These are phyloP conservation scores for Mortierella sp. DNA, from an alignment of 371 early-diverging fungal genomes.

Conservation along the genomic window DNA sequence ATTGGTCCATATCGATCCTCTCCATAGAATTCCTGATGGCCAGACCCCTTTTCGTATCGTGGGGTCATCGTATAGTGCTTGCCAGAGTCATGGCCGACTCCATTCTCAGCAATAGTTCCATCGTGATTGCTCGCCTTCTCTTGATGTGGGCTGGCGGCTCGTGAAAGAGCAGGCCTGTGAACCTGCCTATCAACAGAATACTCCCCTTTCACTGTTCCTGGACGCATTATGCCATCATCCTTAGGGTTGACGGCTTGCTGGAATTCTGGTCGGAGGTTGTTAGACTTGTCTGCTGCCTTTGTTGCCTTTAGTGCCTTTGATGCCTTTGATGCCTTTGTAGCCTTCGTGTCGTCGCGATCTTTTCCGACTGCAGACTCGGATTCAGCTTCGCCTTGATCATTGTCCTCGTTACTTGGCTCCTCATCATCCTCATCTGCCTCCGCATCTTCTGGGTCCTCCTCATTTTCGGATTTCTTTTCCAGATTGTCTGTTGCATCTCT, in stretches of 20 bases:
- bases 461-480: background rate
- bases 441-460: background rate
- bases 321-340: background rate
- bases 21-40: conserved; percentile 26
- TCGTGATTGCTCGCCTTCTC: conserved; percentile 15
- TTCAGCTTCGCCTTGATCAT: conserved; percentile 2
- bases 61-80: conserved; percentile 14
- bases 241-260: background rate
- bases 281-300: background rate
- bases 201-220: conserved; percentile 4
- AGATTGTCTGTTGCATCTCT: conserved; percentile 2
- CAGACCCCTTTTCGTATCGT: conserved; percentile 13
- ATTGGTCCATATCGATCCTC: conserved; percentile 25
- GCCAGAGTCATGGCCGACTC: background rate
- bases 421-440: conserved; percentile 2
- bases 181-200: background rate
- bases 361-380: no score
- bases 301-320: background rate
- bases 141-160: conserved; percentile 29
- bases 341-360: background rate
- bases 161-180: conserved; percentile 3
- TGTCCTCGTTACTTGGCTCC: background rate
- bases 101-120: conserved; percentile 7
- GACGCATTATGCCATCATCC: background rate
- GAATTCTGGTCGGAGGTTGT: background rate